Conservation (phyloP, 192 early-diverging fungal genomes). For the Coemansia sp. region DNA sequence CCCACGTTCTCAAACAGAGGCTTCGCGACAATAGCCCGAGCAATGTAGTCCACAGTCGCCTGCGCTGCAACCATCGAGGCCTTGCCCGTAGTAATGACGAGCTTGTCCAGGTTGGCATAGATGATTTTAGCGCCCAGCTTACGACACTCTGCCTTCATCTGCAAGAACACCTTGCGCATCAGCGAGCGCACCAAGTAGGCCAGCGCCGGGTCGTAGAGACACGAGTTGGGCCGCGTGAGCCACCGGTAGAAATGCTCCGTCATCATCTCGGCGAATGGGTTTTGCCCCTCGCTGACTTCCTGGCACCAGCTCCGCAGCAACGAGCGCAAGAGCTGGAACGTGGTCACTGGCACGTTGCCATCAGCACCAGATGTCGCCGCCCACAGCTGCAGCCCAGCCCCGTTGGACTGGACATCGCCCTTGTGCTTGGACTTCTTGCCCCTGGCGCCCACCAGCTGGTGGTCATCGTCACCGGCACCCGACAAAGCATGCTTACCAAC, state of each 20-base stretch:
- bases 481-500: too few relatives aligned
- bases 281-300: slow-evolving; percentile 62
- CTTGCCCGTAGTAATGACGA: slow-evolving; percentile 81
- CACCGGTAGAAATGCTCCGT: slow-evolving; percentile 85
- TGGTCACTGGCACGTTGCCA: slow-evolving; percentile 35
- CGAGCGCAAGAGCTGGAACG: slow-evolving; percentile 71
- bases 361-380: slow-evolving; percentile 16
- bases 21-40: slow-evolving; percentile 66
- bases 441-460: background rate
- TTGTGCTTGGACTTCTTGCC: slow-evolving; percentile 2
- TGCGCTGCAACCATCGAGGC: slow-evolving; percentile 67
- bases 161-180: slow-evolving; percentile 89
- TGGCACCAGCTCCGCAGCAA: slow-evolving; percentile 80
- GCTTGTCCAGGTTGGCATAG: slow-evolving; percentile 75
- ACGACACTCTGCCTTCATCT: slow-evolving; percentile 78
- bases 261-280: slow-evolving; percentile 70
- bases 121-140: slow-evolving; percentile 75
- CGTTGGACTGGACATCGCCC: background rate
- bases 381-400: background rate
- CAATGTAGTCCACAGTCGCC: slow-evolving; percentile 71
- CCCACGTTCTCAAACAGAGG: slow-evolving; percentile 75
- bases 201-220: slow-evolving; percentile 82
- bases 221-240: slow-evolving; percentile 73
- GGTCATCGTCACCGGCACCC: background rate
- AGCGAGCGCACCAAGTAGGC: slow-evolving; percentile 74